Base-by-base conservation (phyloP, 2,329 filamentous ascomycete species). In the Ophiosphaerella narmari region DNA sequence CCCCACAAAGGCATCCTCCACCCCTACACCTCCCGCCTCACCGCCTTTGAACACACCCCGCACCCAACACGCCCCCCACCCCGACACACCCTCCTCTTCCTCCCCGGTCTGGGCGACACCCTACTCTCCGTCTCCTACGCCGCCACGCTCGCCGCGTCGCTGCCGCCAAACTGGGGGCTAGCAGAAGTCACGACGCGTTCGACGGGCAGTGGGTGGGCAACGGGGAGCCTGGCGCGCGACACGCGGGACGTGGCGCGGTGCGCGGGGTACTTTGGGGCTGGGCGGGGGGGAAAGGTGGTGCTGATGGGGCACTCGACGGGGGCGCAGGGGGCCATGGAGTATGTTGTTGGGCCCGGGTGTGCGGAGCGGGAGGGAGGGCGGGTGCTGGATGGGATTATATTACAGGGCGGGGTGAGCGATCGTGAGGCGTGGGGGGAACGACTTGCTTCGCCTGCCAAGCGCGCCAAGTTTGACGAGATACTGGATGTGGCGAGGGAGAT, bases 321-420 rank as follows among this genome's bases (percentile, higher is more conserved):
- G 0, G 87, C 68, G 40, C 86, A 89, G 68, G 86, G 88, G 65
- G 78, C 84, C 11, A 80, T 89, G 73, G 82, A 87, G 59, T 89
- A 89, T 57, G 66, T 87, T 1, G 56, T 67, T n/a, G 65, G 63
- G 38, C 63, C 54, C 23, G 73, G 45, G 1, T 3, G 16, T 7
- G 43, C 48, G 9, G 72, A 29, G 26, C 7, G 16, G 11, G 40
- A 50, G 9, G 72, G 74, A 35, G 74, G 82, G 11, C 81, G 83
- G 0, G 75, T 50, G 0, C 75, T 96, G 1, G 84, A 94, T 52
- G 91, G 88, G 32, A 86, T 86, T 41, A 87, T 96, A 38, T 75
- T 96, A 46, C 91, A 96, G 70, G 90, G 87, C 0, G 86, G 89
- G 0, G 86, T 92, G 3, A 90, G 85, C 1, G 91, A 96, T 70